Conservation (phyloP, 306 rosid genomes). For the Vicia faba region DNA sequence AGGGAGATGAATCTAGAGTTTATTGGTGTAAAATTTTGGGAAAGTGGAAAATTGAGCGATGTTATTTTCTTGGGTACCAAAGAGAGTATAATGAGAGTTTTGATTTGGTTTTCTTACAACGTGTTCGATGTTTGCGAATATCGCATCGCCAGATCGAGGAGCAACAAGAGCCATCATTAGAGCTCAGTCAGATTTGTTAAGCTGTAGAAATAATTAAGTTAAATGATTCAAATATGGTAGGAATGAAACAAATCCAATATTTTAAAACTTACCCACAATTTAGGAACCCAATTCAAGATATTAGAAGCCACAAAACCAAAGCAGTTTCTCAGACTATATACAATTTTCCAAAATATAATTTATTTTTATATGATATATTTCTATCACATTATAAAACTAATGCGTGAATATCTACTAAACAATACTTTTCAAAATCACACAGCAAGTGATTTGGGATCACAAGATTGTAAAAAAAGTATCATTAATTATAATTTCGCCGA, state of each 20-base stretch:
- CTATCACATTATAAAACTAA: too few species aligned
- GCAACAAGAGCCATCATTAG: conserved; percentile 75
- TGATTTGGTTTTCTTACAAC: conserved; percentile 56
- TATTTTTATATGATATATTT: too few species aligned
- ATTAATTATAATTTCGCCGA: too few species aligned
- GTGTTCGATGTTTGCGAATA: conserved; percentile 84
- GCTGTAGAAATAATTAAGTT: neutral
- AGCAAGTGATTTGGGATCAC: too few species aligned
- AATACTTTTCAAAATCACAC: too few species aligned
- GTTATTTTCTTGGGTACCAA: conserved; percentile 25
- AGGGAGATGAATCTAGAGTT: neutral
- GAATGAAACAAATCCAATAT: neutral
- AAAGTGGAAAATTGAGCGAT: neutral
- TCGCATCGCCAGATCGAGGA: conserved; percentile 97
- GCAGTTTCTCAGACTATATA: neutral
- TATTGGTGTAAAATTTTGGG: neutral
- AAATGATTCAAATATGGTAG: neutral
- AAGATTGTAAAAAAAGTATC: too few species aligned
- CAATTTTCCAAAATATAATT: neutral
- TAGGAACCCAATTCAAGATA: neutral
- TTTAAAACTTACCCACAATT: neutral
- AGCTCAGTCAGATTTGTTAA: conserved; percentile 36
- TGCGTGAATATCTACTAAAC: too few species aligned
- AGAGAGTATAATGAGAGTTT: conserved; percentile 15
- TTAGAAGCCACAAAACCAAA: neutral